Conservation (phyloP, 257 asterid species). For the Jacaranda copaia region DNA sequence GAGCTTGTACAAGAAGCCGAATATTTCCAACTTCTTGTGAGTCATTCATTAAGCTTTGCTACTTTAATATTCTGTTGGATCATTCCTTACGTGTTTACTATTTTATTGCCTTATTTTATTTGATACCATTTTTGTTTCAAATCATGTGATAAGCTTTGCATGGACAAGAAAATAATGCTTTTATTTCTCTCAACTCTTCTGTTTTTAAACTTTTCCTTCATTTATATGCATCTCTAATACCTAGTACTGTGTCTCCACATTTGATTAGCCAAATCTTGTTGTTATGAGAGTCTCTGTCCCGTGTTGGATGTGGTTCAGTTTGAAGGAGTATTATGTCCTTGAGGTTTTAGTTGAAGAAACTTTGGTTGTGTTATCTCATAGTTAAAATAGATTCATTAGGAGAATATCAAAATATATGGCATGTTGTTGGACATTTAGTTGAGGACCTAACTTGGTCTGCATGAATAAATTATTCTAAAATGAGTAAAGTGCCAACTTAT, state of each 20-base stretch:
- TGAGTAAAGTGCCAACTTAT: constrained; percentile 7
- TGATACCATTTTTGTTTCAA: constrained; percentile 4
- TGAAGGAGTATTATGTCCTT: constrained; percentile 17
- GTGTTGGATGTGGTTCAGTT: constrained; percentile 16
- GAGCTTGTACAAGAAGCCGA: constrained; percentile 91
- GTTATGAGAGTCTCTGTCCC: not conserved
- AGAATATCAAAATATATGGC: constrained; percentile 5
- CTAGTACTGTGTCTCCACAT: not conserved
- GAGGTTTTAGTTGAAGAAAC: constrained; percentile 30
- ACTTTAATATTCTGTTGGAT: constrained; percentile 13
- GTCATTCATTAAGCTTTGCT: constrained; percentile 37
- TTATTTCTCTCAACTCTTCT: not conserved
- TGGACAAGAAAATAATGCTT: constrained; percentile 5
- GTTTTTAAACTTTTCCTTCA: not conserved
- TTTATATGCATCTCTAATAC: constrained; percentile 6
- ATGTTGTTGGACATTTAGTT: not conserved
- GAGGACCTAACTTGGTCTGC: not conserved
- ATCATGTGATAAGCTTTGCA: constrained; percentile 13
- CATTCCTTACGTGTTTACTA: constrained; percentile 1
- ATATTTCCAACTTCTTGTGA: constrained; percentile 91
- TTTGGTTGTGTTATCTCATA: not conserved
- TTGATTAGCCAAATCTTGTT: constrained; percentile 20
- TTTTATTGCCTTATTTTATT: constrained; percentile 13
- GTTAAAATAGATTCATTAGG: not conserved
- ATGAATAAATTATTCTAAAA: constrained; percentile 9